These are phyloP conservation scores for Darksidea phi DNA, from an alignment of 495 filamentous ascomycete genomes.

Conservation along the genomic window DNA sequence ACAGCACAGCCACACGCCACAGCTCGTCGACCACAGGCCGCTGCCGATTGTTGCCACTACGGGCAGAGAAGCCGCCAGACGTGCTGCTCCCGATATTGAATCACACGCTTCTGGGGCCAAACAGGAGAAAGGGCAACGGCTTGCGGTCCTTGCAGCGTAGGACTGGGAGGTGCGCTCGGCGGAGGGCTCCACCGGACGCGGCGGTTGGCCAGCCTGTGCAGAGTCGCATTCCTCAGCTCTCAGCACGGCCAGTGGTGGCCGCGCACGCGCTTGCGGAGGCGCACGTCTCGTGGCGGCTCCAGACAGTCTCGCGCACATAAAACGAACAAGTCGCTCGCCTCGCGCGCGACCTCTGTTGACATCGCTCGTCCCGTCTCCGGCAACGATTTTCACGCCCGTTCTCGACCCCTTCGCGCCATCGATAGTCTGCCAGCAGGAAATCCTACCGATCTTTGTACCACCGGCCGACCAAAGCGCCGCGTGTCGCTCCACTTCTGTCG, in stretches of 20 bases:
- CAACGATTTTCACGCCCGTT: slow-evolving; percentile 15
- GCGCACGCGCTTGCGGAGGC: slow-evolving; percentile 7
- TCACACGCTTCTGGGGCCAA: no score
- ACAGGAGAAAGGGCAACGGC: no score
- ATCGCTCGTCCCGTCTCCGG: neutral
- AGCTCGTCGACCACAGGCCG: no score
- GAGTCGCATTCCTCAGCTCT: slow-evolving; percentile 30
- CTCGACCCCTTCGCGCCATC: neutral
- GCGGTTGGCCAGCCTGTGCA: slow-evolving; percentile 12
- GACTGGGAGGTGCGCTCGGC: no score
- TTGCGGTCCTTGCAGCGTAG: no score
- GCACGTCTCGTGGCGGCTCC: slow-evolving; percentile 17
- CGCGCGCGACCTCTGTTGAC: slow-evolving; percentile 4
- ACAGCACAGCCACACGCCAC: no score
- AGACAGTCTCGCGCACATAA: slow-evolving; percentile 3
- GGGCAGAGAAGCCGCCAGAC: no score
- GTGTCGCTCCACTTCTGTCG: slow-evolving; percentile 11
- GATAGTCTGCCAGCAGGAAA: neutral
- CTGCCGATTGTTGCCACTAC: no score
- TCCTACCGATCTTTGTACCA: neutral
- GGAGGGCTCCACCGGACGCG: neutral
- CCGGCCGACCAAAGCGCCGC: neutral
- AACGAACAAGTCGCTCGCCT: neutral
- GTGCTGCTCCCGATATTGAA: no score
- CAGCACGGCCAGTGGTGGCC: slow-evolving; percentile 11